Evolutionary conservation across 495 filamentous ascomycete species (phyloP), one percentile per base, ranked within the genome.

Genomic region (Neurospora tetrasperma): DNA sequence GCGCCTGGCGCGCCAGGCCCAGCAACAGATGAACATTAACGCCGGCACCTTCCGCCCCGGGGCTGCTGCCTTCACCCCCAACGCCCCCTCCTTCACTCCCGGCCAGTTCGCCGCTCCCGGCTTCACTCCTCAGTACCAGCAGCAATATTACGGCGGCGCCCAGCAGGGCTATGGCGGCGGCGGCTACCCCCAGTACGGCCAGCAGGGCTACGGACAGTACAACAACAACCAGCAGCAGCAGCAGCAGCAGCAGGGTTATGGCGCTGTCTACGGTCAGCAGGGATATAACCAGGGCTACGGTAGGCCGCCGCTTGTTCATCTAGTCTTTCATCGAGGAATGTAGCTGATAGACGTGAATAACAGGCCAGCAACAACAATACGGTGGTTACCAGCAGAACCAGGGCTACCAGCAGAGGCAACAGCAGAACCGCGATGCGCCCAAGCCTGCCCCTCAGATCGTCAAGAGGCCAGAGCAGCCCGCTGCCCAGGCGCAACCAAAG

Each of bases 31-130:
- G 81, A 93, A 93, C 76, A 80, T 94, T 48, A 89, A 90, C 79
- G 86, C 76, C 76, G 84, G 75, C 40, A 81, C 82, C 18, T 96
- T 96, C 86, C 86, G 87, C 40, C 91, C 94, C 4, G 93, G 91
- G 44, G 94, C 92, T 20, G 87, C 89, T 73, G 87, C 90, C 27
- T 99, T 99, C 85, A 88, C 90, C 54, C 95, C 95, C 27, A 89
- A 88, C 18, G 94, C 92, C 11, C 84, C 88, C 72, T 78, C 89
- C 42, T 97, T 97, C 79, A 88, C 91, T 69, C 95, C 94, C 7
- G 92, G 91, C 70, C 91, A 92, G 81, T 90, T 83, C 76, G 83
- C 84, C 74, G 83, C 85, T 70, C 86, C 83, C 54, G 82, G 81
- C 42, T 84, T 82, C 69, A 76, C 74, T 71, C 81, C 82, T 35